Percentiles rank a stretch among this genome's conserved stretches.
phyloP scores from a whole-genome alignment of 2,329 filamentous ascomycete genomes.

The Lecanicillium sp. region DNA sequence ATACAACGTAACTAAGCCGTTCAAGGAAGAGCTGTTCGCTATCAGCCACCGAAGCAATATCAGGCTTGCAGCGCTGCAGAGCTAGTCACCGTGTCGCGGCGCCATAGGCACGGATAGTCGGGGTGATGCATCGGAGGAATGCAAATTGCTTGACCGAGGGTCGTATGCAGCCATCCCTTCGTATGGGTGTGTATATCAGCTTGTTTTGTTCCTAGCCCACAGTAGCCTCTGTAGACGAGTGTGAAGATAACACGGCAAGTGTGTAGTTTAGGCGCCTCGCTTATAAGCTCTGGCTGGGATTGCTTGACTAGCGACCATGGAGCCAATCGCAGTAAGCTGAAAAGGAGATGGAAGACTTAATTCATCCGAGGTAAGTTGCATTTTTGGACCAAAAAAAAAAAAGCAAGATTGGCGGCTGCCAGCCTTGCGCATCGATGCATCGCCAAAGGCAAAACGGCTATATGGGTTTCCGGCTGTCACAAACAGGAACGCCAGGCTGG shows the following conservation, averaged over 20 bases:
- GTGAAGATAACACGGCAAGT: background rate
- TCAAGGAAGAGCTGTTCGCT: background rate
- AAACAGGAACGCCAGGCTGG: background rate
- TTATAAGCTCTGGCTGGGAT: background rate
- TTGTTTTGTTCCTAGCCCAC: too few relatives aligned
- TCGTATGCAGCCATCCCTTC: background rate
- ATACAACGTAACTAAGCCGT: too few relatives aligned
- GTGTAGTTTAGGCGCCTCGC: background rate
- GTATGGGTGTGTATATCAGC: too few relatives aligned
- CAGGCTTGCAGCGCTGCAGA: background rate
- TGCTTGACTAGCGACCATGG: background rate
- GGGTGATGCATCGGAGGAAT: constrained; percentile 1
- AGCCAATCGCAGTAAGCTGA: background rate
- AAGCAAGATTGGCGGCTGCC: constrained; percentile 3
- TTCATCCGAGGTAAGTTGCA: constrained; percentile 7
- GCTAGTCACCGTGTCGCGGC: background rate
- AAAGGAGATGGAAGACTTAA: background rate
- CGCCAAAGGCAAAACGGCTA: background rate
- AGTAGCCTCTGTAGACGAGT: background rate
- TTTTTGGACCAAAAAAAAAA: background rate
- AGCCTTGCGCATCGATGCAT: constrained; percentile 4
- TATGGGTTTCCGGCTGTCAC: constrained; percentile 4
- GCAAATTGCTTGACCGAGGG: background rate
- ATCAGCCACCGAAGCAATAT: background rate
- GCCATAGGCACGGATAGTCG: constrained; percentile 1